These are phyloP conservation scores for Dendryphion nanum DNA, from an alignment of 2,329 filamentous ascomycete species.

Conservation along the genomic window DNA sequence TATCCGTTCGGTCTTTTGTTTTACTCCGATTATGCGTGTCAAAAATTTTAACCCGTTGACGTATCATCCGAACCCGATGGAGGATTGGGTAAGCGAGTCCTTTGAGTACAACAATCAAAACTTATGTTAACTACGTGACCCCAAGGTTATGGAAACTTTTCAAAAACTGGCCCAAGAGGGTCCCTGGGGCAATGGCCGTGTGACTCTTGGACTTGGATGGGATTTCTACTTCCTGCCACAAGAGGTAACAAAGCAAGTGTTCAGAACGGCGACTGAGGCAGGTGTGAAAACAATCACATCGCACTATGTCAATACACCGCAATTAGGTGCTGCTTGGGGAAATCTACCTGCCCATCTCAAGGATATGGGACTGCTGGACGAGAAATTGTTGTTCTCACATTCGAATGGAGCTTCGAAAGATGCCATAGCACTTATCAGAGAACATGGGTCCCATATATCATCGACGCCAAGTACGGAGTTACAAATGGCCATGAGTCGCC, in stretches of 20 bases:
- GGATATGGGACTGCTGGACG: slow-evolving; percentile 41
- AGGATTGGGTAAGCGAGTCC: slow-evolving; percentile 47
- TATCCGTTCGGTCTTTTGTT: slow-evolving; percentile 47
- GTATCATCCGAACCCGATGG: slow-evolving; percentile 45
- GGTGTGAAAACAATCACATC: slow-evolving; percentile 44
- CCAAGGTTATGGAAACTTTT: slow-evolving; percentile 38
- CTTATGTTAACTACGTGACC: too few species aligned
- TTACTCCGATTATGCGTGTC: slow-evolving; percentile 30
- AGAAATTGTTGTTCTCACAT: slow-evolving; percentile 46
- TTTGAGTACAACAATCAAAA: too few species aligned
- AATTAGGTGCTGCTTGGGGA: slow-evolving; percentile 1
- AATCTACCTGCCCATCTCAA: slow-evolving; percentile 23
- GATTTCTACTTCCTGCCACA: slow-evolving; percentile 43
- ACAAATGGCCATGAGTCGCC: slow-evolving; percentile 46
- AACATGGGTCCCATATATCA: slow-evolving; percentile 39
- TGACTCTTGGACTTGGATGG: slow-evolving; percentile 46
- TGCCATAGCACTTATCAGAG: slow-evolving; percentile 38
- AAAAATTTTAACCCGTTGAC: slow-evolving; percentile 50
- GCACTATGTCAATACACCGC: slow-evolving; percentile 28
- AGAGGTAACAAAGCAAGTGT: slow-evolving; percentile 38
- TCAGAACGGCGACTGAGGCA: slow-evolving; percentile 35
- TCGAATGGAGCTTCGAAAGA: slow-evolving; percentile 30
- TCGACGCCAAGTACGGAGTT: slow-evolving; percentile 52
- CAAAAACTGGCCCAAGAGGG: slow-evolving; percentile 31
- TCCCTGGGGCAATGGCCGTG: slow-evolving; percentile 27